Base-by-base conservation (phyloP, 2,329 filamentous ascomycete genomes). In the Aureobasidium sp. region DNA sequence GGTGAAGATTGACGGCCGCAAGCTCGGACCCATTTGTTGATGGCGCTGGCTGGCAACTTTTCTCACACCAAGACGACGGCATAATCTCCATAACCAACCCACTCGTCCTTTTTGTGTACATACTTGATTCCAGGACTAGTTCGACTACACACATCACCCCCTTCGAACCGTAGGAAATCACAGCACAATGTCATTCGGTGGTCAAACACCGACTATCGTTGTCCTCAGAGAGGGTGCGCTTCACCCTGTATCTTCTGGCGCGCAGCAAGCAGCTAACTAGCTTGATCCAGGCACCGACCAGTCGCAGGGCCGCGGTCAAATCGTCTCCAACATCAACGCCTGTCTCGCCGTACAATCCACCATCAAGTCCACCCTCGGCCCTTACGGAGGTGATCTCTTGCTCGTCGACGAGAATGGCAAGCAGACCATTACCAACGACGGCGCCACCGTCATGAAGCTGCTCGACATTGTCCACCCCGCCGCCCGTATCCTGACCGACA, bases 391-490 rank as follows among this genome's bases (percentile, higher is more conserved):
- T 71, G 94, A 99, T 78, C 79, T 97, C 73, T 82, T 99, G 74
- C 87, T 99, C 78, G 93, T 97, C 60, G 94, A 97, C 76, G 87
- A 86, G 75, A 96, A 96, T 81, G 94, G 94, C 74, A 87, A 79
- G 75, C 91, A 96, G 79, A 99, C 94, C 60, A 97, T 99, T 73
- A 99, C 94, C 69, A 99, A 99, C 77, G 94, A 99, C 79, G 94
- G 94, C 72, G 94, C 94, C 51, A 99, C 94, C 54, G 94, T 97
- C 64, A 99, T 99, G 94, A 97, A 96, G 90, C 88, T 99, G 60
- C 88, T 99, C 73, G 94, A 99, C 74, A 97, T 99, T 70, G 90
- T 99, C 64, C 94, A 99, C 79, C 94, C 94, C 67, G 94, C 94
- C 67, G 94, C 94, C 69, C 87, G 92, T 75, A 94, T 99, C 74